Evolutionary conservation across 2,329 filamentous ascomycete species (phyloP), one percentile per base, ranked within the genome.

Genomic region (Huntiella decipiens): DNA sequence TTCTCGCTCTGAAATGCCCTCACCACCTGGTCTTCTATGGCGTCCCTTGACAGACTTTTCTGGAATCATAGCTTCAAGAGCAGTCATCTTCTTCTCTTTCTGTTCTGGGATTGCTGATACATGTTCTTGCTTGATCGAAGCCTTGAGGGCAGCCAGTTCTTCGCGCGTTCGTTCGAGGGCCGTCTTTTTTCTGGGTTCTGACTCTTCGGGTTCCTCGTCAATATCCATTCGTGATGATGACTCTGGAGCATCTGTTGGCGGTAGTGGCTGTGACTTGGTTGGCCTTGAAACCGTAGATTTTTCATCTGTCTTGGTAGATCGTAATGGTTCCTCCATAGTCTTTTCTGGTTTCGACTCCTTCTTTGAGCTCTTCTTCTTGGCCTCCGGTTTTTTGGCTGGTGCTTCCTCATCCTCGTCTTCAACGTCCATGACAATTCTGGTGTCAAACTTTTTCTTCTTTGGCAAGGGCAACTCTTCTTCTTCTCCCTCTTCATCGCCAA

Each of bases 371-470:
- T 48, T 53, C 28, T 39, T 22, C 13, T 50, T 39, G 17, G 39
- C 12, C 15, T 22, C 15, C 15, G 15, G 10, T 28, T 28, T 28
- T 28, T 6, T 28, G 6, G 22, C 7, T 6, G 22, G 22, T 11
- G n/a, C 12, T 38, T 17, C 37, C 34, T 35, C 28, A 19, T 49
- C 33, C 53, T 46, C 43, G 46, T 46, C 63, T 12, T 69, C 66
- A 31, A 63, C 60, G 32, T 73, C 71, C 59, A 73, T 74, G 13
- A 84, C 77, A 43, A 88, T 73, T 52, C 82, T 74, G 1, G 79
- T 76, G 55, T 88, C 83, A 54, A 82, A 87, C 58, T 86, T 88
- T 17, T 74, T 66, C 59, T 84, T 87, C 58, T 87, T 87, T 17
- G 74, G 56, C 1, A 80, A 63, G 0, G 77, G 77, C 28, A 67